Conservation (phyloP, 1,139 yeast species). For the Kodamaea arcana region DNA sequence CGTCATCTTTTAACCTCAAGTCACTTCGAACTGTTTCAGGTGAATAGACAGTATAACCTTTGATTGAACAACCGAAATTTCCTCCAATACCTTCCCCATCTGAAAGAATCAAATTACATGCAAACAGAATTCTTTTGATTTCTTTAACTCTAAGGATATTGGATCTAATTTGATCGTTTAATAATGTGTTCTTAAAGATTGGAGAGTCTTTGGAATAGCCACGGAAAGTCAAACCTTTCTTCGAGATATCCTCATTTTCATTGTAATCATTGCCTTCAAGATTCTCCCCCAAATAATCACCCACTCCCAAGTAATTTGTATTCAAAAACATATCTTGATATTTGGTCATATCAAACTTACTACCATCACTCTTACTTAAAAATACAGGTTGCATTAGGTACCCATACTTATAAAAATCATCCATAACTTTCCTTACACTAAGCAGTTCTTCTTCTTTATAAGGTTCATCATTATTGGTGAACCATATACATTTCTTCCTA, state of each 20-base stretch:
- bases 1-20: constrained; percentile 44
- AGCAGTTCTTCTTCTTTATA: constrained; percentile 11
- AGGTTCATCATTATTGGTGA: constrained; percentile 41
- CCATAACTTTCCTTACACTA: constrained; percentile 45
- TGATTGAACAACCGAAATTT: constrained; percentile 56
- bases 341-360: constrained; percentile 44
- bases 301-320: constrained; percentile 33
- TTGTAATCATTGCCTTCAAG: too few species aligned
- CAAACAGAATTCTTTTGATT: constrained; percentile 58
- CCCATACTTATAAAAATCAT: constrained; percentile 38
- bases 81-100: constrained; percentile 38
- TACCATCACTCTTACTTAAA: constrained; percentile 19
- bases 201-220: constrained; percentile 9
- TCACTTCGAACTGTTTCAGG: constrained; percentile 47
- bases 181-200: constrained; percentile 30
- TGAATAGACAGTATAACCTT: constrained; percentile 64
- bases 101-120: constrained; percentile 49
- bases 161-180: constrained; percentile 43
- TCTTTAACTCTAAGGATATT: constrained; percentile 56
- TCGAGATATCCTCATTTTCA: too few species aligned
- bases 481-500: constrained; percentile 37
- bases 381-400: constrained; percentile 57
- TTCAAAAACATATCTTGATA: constrained; percentile 56
- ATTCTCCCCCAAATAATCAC: constrained; percentile 5
- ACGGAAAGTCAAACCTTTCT: constrained; percentile 3